Conservation (phyloP, 140 eudicot species). For the Oenanthe javanica region DNA sequence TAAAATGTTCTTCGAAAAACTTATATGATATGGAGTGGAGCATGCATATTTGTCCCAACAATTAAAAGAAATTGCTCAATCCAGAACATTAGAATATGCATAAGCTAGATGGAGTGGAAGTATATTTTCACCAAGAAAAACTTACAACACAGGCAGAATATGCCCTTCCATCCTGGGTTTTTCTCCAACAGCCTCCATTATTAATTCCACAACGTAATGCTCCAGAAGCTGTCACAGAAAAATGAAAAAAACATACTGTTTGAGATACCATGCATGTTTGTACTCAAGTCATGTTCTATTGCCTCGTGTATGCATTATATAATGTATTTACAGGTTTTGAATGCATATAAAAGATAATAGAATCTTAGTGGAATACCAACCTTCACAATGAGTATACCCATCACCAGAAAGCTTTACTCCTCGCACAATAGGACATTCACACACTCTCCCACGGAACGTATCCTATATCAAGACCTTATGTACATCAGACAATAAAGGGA, state of each 20-base stretch:
- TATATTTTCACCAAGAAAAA: not conserved
- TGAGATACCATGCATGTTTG: not conserved
- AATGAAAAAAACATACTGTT: not conserved
- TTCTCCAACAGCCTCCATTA: slow-evolving; percentile 93
- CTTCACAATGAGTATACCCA: slow-evolving; percentile 89
- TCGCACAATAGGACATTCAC: slow-evolving; percentile 82
- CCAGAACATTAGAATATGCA: not conserved
- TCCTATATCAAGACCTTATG: slow-evolving; percentile 38
- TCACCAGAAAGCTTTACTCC: slow-evolving; percentile 82
- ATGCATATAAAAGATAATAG: not conserved
- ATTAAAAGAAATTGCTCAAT: not conserved
- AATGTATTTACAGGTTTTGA: not conserved
- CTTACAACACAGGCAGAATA: slow-evolving; percentile 76
- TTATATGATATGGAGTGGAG: not conserved
- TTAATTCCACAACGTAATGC: slow-evolving; percentile 56
- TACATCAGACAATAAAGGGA: slow-evolving; percentile 14
- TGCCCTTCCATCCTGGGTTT: slow-evolving; percentile 46
- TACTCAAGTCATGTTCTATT: not conserved
- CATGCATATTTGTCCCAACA: not conserved
- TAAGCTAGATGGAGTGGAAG: not conserved
- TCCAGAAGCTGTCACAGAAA: slow-evolving; percentile 58
- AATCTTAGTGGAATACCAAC: slow-evolving; percentile 21
- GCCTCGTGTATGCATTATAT: slow-evolving; percentile 3
- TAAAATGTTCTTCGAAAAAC: not conserved
- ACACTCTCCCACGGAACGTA: slow-evolving; percentile 89